Conservation (phyloP, 805 yeast species). For the Zygosaccharomyces lentus region DNA sequence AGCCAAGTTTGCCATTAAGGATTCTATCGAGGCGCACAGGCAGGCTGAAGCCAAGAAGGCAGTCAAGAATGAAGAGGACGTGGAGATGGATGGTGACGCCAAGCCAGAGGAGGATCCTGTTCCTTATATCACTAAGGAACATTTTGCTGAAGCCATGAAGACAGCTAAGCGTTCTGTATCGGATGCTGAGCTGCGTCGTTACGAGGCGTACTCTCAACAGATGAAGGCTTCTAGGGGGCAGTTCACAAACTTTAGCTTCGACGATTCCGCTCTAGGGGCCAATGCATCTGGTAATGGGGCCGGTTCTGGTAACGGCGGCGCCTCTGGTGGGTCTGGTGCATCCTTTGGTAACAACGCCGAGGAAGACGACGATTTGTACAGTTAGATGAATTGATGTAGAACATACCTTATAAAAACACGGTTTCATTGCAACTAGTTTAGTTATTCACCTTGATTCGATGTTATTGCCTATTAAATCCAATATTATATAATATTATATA, state of each 20-base stretch:
- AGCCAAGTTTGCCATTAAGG: slow-evolving; percentile 98
- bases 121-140: slow-evolving; percentile 89
- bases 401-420: slow-evolving; percentile 3
- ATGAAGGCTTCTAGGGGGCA: slow-evolving; percentile 95
- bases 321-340: slow-evolving; percentile 39
- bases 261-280: slow-evolving; percentile 51
- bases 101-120: slow-evolving; percentile 72
- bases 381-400: slow-evolving; percentile 23
- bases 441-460: not conserved
- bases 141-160: slow-evolving; percentile 99
- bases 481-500: not conserved
- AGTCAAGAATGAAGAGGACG: slow-evolving; percentile 45
- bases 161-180: slow-evolving; percentile 97
- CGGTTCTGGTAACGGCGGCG: slow-evolving; percentile 29
- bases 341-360: slow-evolving; percentile 42
- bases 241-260: slow-evolving; percentile 83
- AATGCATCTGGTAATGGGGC: slow-evolving; percentile 40
- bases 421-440: slow-evolving; percentile 1
- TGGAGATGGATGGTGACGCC: slow-evolving; percentile 36
- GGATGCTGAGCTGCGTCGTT: slow-evolving; percentile 96
- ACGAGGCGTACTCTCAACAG: slow-evolving; percentile 97
- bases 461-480: not conserved
- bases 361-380: slow-evolving; percentile 67
- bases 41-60: slow-evolving; percentile 44
- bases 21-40: slow-evolving; percentile 82